phyloP scores from a whole-genome alignment of 768 basidiomycete species.

The Pleurotus sapidus region DNA sequence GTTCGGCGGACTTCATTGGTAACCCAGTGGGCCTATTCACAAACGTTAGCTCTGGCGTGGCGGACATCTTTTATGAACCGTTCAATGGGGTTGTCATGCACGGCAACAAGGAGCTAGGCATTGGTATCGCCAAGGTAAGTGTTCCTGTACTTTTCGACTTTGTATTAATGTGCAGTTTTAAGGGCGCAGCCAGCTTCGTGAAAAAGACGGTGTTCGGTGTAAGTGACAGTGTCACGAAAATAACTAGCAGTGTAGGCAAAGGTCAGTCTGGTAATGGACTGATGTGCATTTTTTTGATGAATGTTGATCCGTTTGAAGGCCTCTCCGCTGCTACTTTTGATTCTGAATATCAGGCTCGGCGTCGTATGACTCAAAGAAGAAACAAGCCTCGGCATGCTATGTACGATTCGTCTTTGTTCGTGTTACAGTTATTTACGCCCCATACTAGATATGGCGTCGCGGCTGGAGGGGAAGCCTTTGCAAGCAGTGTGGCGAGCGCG shows the following conservation, averaged over 20 bases:
- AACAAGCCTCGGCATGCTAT: constrained; percentile 97
- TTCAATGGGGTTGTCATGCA: constrained; percentile 96
- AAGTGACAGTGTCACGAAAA: constrained; percentile 95
- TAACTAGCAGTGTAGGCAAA: constrained; percentile 97
- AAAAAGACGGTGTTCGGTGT: constrained; percentile 99
- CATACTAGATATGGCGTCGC: constrained; percentile 83
- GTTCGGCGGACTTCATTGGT: constrained; percentile 96
- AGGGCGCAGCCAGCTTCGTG: constrained; percentile 97
- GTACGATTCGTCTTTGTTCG: constrained; percentile 36
- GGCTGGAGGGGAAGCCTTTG: constrained; percentile 91
- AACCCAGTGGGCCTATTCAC: constrained; percentile 98
- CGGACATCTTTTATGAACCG: constrained; percentile 98
- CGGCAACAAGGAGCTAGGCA: constrained; percentile 90
- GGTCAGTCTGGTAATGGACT: constrained; percentile 37
- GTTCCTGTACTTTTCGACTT: not conserved
- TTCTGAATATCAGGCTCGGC: constrained; percentile 87
- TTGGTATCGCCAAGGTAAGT: constrained; percentile 87
- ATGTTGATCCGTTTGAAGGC: constrained; percentile 41
- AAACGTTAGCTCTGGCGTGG: constrained; percentile 96
- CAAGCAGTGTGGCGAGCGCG: constrained; percentile 91
- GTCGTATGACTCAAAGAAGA: constrained; percentile 84
- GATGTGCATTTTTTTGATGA: too few species aligned
- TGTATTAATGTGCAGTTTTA: not conserved
- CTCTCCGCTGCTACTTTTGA: constrained; percentile 97
- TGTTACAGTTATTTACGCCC: not conserved